Conservation (phyloP, 169 alveolate species). For the Plasmodium vinckei region DNA sequence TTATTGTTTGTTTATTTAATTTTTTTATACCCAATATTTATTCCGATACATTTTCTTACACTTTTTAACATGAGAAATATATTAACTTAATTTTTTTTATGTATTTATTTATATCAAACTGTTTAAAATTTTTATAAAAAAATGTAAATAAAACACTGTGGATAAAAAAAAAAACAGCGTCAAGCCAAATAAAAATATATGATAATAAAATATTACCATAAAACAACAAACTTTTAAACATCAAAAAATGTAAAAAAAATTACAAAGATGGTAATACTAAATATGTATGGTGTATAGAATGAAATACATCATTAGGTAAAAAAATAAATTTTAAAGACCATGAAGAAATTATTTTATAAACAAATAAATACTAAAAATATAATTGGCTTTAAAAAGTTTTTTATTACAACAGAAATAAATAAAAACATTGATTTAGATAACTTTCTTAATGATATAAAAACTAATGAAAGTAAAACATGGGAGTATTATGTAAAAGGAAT, state of each 20-base stretch:
- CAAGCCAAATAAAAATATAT: too few species aligned
- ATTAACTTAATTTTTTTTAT: too few species aligned
- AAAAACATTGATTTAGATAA: slow-evolving; percentile 17
- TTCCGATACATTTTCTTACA: too few species aligned
- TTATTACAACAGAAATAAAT: slow-evolving; percentile 16
- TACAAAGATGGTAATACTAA: background rate
- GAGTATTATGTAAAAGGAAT: slow-evolving; percentile 86
- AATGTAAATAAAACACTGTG: too few species aligned
- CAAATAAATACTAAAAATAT: background rate
- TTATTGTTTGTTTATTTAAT: background rate
- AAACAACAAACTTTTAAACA: too few species aligned
- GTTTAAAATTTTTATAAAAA: too few species aligned
- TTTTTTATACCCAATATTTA: too few species aligned
- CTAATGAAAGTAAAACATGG: slow-evolving; percentile 83
- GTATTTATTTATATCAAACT: too few species aligned
- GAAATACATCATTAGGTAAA: background rate
- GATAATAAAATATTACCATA: too few species aligned
- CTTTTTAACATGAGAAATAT: too few species aligned
- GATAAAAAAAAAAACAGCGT: too few species aligned
- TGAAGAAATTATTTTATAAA: slow-evolving; percentile 38
- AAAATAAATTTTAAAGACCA: slow-evolving; percentile 13
- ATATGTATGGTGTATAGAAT: background rate
- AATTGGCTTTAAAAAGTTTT: background rate
- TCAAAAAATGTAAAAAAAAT: too few species aligned
- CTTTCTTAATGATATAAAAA: slow-evolving; percentile 61